Base-by-base conservation (phyloP, 139 green algal genomes). In the Asterochloris erici region DNA sequence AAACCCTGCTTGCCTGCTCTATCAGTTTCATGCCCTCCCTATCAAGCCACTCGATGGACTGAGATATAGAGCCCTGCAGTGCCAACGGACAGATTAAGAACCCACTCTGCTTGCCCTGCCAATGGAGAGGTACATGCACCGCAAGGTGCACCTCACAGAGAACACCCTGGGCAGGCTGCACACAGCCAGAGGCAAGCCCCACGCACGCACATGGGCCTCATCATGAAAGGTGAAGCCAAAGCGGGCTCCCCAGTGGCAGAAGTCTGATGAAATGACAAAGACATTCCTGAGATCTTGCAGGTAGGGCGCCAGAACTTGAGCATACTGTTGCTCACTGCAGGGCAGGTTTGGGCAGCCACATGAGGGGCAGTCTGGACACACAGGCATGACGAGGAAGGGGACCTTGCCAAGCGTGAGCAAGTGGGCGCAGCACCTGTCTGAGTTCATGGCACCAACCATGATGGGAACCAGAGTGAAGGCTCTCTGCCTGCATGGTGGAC, bases 191-290 rank as follows among this genome's bases (percentile, higher is more conserved):
- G 26, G 14, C 75, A 77, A 66, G 29, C 71, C 47, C 27, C 0
- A 24, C 23, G 13, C 73, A 23, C 82, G 64, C 54, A 88, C 78
- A 73, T 81, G 77, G 21, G 54, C 83, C 13, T n/a, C 60, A 69
- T 94, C 84, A 47, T 89, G 86, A 68, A 88, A 89, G 2, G 91
- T 97, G 89, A 94, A 99, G 70, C 82, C 86, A 85, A 98, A 98
- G 29, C 93, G 87, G 0, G 63, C 80, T 62, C 96, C 96, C 96
- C 96, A 99, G 86, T 99, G 96, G 88, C 96, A 99, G 81, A 99
- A 99, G 89, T 99, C 96, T 68, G 87, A 94, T 26, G 90, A 96
- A 63, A 99, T 86, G 26, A 98, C 89, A 86, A 99, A 98, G 14
- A 98, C 80, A 84, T 98, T 98, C 76, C 68, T 66, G 0, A 90